These are phyloP conservation scores for Lachnellula subtilissima DNA, from an alignment of 2,329 filamentous ascomycete species.

Conservation along the genomic window DNA sequence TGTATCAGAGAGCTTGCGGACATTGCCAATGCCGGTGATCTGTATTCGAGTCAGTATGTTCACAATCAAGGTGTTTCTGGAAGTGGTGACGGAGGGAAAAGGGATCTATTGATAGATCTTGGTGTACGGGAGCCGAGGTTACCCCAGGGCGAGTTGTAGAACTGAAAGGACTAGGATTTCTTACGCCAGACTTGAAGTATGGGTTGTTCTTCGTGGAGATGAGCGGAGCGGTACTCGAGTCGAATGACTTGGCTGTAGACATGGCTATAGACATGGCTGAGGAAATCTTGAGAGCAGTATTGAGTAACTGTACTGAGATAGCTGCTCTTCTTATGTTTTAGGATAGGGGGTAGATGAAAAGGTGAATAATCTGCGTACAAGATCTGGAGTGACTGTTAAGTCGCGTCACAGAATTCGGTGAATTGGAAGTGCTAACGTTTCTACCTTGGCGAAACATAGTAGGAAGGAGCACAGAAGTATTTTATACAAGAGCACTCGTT, in stretches of 20 bases:
- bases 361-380: no score
- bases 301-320: not conserved
- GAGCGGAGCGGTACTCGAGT: not conserved
- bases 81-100: no score
- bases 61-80: no score
- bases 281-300: not conserved
- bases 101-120: no score
- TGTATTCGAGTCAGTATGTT: no score
- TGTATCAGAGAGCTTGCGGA: not conserved
- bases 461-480: not conserved
- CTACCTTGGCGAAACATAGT: not conserved
- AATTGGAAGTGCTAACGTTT: not conserved
- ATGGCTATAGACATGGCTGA: not conserved
- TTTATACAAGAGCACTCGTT: no score
- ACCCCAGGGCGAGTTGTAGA: no score
- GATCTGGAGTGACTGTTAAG: no score
- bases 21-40: slow-evolving; percentile 11
- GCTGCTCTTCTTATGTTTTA: not conserved
- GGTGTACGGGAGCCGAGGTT: no score
- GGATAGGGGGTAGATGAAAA: no score
- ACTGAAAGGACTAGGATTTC: not conserved
- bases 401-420: not conserved
- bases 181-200: slow-evolving; percentile 14
- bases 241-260: not conserved
- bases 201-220: not conserved